These are phyloP conservation scores for Globisporangium radiosum DNA, from an alignment of 352 stramenopile species.

Conservation along the genomic window DNA sequence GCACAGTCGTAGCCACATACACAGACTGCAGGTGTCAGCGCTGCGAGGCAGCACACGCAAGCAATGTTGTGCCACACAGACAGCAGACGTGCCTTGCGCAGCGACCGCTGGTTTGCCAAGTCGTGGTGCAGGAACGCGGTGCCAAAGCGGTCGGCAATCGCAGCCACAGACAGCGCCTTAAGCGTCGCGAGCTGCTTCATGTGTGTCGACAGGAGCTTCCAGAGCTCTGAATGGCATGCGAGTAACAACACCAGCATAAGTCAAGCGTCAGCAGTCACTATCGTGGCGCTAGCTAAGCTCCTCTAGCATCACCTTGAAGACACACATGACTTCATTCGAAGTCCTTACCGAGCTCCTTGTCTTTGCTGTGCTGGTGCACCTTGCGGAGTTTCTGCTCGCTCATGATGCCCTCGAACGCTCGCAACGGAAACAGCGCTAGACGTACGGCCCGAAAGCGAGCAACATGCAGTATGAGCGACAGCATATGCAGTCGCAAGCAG, in stretches of 20 bases:
- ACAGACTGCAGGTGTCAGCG: background rate
- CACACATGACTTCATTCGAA: background rate
- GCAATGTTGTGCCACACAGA: no score
- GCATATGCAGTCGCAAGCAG: no score
- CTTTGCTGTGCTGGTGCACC: conserved; percentile 61
- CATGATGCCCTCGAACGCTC: conserved; percentile 79
- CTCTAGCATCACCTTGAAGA: no score
- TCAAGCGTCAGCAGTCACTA: no score
- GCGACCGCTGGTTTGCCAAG: conserved; percentile 44
- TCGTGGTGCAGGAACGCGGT: conserved; percentile 53
- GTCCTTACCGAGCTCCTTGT: conserved; percentile 49
- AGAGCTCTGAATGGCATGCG: conserved; percentile 36
- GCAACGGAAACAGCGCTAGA: conserved; percentile 56
- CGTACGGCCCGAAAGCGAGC: no score
- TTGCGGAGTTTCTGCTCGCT: conserved; percentile 75
- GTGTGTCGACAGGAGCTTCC: conserved; percentile 51
- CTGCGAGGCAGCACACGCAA: background rate
- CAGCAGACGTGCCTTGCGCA: conserved; percentile 43
- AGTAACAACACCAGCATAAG: no score
- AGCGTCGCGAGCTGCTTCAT: conserved; percentile 48
- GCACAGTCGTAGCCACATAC: no score
- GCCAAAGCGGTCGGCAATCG: conserved; percentile 42
- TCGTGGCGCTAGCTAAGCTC: no score
- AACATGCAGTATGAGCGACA: no score
- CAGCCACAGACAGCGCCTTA: conserved; percentile 28